These are phyloP conservation scores for Basidioascus undulatus DNA, from an alignment of 768 basidiomycete genomes.

Conservation along the genomic window DNA sequence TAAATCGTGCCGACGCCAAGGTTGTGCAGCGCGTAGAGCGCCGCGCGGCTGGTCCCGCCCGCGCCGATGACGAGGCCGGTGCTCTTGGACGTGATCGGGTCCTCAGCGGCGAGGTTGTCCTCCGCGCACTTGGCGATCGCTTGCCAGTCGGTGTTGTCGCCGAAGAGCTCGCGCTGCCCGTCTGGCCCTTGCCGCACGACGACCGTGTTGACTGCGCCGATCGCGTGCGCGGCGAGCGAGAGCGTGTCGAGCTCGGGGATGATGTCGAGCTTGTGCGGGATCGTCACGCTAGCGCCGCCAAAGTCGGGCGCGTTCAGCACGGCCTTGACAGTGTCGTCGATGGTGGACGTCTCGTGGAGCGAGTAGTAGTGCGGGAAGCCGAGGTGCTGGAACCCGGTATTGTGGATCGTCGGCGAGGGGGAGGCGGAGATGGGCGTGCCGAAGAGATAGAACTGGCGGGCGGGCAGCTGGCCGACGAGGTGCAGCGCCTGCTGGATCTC, in stretches of 20 bases:
- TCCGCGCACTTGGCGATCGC: conserved; percentile 41
- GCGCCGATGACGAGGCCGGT: conserved; percentile 74
- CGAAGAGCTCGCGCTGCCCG: conserved; percentile 33
- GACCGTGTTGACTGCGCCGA: conserved; percentile 92
- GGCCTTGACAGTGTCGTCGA: conserved; percentile 39
- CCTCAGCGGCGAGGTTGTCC: conserved; percentile 19
- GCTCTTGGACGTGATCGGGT: conserved; percentile 18
- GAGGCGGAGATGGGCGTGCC: conserved; percentile 72
- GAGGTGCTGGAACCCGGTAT: conserved; percentile 54
- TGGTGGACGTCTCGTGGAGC: conserved; percentile 43
- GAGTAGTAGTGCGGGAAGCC: conserved; percentile 66
- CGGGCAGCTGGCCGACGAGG: conserved; percentile 52
- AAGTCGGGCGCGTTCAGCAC: conserved; percentile 44
- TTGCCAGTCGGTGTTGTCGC: conserved; percentile 92
- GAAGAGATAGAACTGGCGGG: conserved; percentile 57
- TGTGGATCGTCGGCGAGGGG: conserved; percentile 81
- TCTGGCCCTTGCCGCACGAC: conserved; percentile 26
- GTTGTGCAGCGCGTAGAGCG: conserved; percentile 61
- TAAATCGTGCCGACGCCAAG: conserved; percentile 49
- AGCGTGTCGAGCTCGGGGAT: conserved; percentile 58
- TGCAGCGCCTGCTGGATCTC: conserved; percentile 63
- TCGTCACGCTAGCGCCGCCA: conserved; percentile 90
- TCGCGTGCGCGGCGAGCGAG: conserved; percentile 52
- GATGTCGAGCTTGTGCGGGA: conserved; percentile 79
- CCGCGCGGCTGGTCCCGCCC: conserved; percentile 82